Conservation (phyloP, 2,329 filamentous ascomycete genomes). For the Colletotrichum sp. region DNA sequence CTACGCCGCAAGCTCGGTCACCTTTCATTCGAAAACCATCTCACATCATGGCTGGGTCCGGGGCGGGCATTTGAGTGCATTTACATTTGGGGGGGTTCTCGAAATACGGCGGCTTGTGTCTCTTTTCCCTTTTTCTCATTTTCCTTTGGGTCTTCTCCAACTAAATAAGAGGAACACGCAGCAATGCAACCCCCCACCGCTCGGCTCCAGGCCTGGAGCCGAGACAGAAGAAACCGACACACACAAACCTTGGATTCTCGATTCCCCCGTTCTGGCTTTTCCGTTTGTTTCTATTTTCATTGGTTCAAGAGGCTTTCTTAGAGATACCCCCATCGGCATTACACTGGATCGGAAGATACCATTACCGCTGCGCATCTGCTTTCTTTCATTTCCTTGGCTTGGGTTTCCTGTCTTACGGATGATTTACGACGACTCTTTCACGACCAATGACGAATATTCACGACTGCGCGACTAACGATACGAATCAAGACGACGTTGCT, state of each 20-base stretch:
- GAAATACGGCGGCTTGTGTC: constrained; percentile 50
- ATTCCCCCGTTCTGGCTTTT: constrained; percentile 37
- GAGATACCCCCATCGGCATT: constrained; percentile 41
- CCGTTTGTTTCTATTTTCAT: constrained; percentile 33
- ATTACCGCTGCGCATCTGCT: constrained; percentile 38
- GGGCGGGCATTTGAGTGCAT: constrained; percentile 59
- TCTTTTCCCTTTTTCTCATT: constrained; percentile 31
- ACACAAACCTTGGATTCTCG: constrained; percentile 40
- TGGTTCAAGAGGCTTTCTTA: constrained; percentile 48
- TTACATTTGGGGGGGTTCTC: constrained; percentile 54
- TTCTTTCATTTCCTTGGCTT: constrained; percentile 40
- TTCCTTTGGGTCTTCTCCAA: constrained; percentile 33
- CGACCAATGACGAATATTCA: constrained; percentile 42
- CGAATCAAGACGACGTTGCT: constrained; percentile 29
- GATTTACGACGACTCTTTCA: constrained; percentile 51
- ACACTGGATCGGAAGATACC: constrained; percentile 29
- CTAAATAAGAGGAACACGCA: constrained; percentile 66
- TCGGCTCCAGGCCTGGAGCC: constrained; percentile 44
- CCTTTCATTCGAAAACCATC: constrained; percentile 29
- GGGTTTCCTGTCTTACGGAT: constrained; percentile 50
- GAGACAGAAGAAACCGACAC: constrained; percentile 48
- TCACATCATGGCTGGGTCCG: constrained; percentile 62
- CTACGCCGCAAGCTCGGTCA: constrained; percentile 46
- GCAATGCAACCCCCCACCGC: constrained; percentile 61
- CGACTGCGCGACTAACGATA: constrained; percentile 32